Conservation (phyloP, 2,329 filamentous ascomycete species). For the Didymella exigua region DNA sequence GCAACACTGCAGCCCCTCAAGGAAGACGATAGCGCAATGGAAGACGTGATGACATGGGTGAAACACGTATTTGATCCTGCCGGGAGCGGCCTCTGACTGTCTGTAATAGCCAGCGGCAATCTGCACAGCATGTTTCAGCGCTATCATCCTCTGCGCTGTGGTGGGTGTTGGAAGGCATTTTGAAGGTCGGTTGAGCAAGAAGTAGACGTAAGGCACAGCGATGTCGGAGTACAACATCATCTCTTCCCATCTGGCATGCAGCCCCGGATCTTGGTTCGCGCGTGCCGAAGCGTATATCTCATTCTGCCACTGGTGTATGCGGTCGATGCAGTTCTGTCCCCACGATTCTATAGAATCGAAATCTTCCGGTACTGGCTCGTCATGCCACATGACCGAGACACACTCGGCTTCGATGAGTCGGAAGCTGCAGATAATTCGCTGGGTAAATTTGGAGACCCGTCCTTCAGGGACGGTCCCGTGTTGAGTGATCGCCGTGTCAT, state of each 20-base stretch:
- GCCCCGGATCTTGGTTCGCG: conserved; percentile 35
- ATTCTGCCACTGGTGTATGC: conserved; percentile 38
- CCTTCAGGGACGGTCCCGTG: conserved; percentile 34
- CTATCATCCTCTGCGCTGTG: conserved; percentile 35
- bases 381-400: conserved; percentile 41
- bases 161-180: conserved; percentile 34
- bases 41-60: conserved; percentile 47
- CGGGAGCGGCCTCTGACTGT: conserved; percentile 41
- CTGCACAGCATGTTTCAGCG: conserved; percentile 37
- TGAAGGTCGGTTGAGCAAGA: conserved; percentile 40
- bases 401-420: conserved; percentile 44
- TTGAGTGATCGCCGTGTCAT: conserved; percentile 42
- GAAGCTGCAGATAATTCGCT: conserved; percentile 43
- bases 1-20: conserved; percentile 40
- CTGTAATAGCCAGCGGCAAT: conserved; percentile 43
- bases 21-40: conserved; percentile 41
- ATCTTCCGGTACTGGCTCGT: conserved; percentile 36
- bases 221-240: conserved; percentile 46
- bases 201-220: conserved; percentile 38
- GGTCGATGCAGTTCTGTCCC: conserved; percentile 34
- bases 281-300: conserved; percentile 38
- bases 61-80: conserved; percentile 48
- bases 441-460: conserved; percentile 44
- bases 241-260: conserved; percentile 41
- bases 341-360: conserved; percentile 36